Base-by-base conservation (phyloP, 306 rosid species). In the Carpinus viminea region DNA sequence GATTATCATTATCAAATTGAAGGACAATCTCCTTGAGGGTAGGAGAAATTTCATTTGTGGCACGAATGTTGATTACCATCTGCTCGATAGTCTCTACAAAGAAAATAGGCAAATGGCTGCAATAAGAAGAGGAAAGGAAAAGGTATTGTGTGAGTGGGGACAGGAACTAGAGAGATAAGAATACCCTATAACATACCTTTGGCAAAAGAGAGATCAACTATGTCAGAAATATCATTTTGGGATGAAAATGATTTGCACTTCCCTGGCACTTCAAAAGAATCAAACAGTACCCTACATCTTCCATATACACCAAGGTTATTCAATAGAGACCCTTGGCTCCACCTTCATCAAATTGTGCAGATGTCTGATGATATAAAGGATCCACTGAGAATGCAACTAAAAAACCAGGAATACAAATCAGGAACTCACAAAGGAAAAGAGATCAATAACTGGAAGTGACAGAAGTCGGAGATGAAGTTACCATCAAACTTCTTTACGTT, bases 401-500 rank as follows among this genome's bases (percentile, higher is more conserved):
- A 70, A 9, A 34, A 43, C 3, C 46, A 69, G 8, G 24, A 24
- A 8, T 1, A 17, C 70, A 56, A 11, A 65, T 65, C 20, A 34
- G 47, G 46, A 46, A 26, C 21, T 70, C 46, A 46, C 12, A 46
- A 46, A 45, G 45, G 64, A 55, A 70, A 31, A 38, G 56, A 28
- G 21, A 69, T 24, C n/a, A 18, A 41, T 41, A 41, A 41, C 45
- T 41, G 45, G 45, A n/a, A 26, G 24, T 8, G 20, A 26, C 4
- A 55, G 15, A 46, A 51, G 50, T 1, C 53, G 15, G 72, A 68
- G 34, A 16, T 24, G 12, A 72, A 61, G 43, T 46, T 54, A 85
- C 88, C 83, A 26, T 81, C 83, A 61, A 81, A 78, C 64, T 74
- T 81, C 85, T 85, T 81, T 2, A 74, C 8, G 55, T 78, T 77